These are phyloP conservation scores for Cladosporium austrohemisphaericum DNA, from an alignment of 2,329 filamentous ascomycete species.

Conservation along the genomic window DNA sequence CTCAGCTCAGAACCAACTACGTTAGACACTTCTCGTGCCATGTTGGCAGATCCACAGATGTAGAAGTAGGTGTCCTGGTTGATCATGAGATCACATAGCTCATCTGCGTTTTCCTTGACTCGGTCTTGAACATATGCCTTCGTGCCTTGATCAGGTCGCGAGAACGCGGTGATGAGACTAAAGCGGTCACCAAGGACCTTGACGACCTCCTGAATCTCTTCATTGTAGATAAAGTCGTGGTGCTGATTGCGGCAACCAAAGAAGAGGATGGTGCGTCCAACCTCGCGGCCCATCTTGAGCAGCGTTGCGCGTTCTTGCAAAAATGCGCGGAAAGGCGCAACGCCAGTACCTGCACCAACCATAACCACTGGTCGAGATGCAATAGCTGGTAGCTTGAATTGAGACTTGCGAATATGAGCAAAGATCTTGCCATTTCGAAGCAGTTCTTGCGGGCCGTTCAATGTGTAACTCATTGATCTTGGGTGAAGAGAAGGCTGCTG, in stretches of 20 bases:
- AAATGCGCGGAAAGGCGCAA: conserved; percentile 48
- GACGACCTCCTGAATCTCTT: conserved; percentile 34
- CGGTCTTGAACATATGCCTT: conserved; percentile 40
- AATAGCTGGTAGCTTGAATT: conserved; percentile 45
- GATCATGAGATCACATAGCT: conserved; percentile 31
- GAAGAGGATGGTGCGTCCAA: conserved; percentile 30
- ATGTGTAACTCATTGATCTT: conserved; percentile 31
- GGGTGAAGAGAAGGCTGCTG: conserved; percentile 39
- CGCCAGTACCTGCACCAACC: conserved; percentile 50
- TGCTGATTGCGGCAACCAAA: conserved; percentile 44
- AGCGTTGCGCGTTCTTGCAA: conserved; percentile 33
- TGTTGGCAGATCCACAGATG: conserved; percentile 42
- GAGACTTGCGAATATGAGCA: conserved; percentile 42
- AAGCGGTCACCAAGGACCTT: conserved; percentile 20
- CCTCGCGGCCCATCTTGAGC: conserved; percentile 27
- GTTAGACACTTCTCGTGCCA: conserved; percentile 33
- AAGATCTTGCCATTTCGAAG: conserved; percentile 33
- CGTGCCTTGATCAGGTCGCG: conserved; percentile 20
- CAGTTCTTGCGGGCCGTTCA: conserved; percentile 36
- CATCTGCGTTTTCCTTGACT: conserved; percentile 31
- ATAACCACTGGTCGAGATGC: conserved; percentile 49
- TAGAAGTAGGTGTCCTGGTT: conserved; percentile 39
- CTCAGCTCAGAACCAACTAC: conserved; percentile 17
- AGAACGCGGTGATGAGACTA: conserved; percentile 35
- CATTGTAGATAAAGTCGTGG: conserved; percentile 34